Evolutionary conservation across 1,284 basidiomycete species (phyloP), one percentile per base, ranked within the genome.

Genomic region (Moesziomyces antarcticus): DNA sequence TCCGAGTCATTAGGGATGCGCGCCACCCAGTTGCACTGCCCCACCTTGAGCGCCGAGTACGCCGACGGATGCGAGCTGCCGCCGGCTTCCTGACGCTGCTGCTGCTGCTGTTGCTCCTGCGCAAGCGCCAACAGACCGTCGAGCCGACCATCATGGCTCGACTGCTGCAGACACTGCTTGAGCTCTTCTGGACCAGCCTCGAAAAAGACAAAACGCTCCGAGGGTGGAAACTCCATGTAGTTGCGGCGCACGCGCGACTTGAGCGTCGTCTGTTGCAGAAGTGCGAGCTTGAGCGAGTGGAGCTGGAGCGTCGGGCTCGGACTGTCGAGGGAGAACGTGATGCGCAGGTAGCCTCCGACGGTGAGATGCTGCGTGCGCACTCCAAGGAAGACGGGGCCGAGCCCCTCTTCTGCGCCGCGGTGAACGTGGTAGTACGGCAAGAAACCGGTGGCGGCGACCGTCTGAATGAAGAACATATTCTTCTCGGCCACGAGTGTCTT

Each of bases 391-490:
- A 75, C 65, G n/a, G 73, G 73, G 0, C 73, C 73, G 9, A 75
- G 52, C 1, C 40, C 64, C 20, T 75, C 61, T 42, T 64, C 69
- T 18, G 61, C 65, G 9, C 55, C 50, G 22, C 73, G 50, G 35
- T 75, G 69, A 6, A 72, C 69, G 50, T 75, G 69, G 44, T 75
- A 71, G 49, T 71, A 75, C 6, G 69, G 66, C 50, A 75, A 33
- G 37, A 63, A 68, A 4, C 65, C 73, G 3, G 49, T 48, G 10
- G 50, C 44, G 16, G 61, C 69, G 1, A 72, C 56, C 6, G 73
- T 62, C 49, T 64, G 55, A 9, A 75, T 50, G 50, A 75, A 69
- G 43, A 75, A 75, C 1, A 72, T 25, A 43, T 74, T 74, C 55
- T 72, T 72, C 35, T 75, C 73, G 18, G 73, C 69, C 13, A 45